Percentiles rank a stretch among this genome's conserved stretches.
Conservation (phyloP, 2,329 filamentous ascomycete species). For the Colletotrichum spaethianum region DNA sequence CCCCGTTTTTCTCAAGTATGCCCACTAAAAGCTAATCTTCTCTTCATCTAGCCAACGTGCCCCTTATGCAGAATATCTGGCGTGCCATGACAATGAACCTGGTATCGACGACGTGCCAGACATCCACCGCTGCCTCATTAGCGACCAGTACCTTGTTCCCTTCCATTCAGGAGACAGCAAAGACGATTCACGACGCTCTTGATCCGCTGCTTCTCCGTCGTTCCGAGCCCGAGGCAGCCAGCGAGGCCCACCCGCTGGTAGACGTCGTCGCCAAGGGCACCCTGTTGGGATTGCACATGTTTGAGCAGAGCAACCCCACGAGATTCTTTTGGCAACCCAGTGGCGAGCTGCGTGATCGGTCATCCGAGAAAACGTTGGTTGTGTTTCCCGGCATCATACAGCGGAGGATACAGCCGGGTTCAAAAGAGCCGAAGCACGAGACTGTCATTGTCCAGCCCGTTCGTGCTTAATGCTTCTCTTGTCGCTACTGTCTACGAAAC, state of each 20-base stretch:
- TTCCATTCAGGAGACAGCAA: too few relatives aligned
- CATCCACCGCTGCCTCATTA: neutral
- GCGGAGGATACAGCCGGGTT: neutral
- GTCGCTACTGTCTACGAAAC: neutral
- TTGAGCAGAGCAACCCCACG: conserved; percentile 5
- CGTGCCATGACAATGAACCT: conserved; percentile 4
- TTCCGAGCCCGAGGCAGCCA: neutral
- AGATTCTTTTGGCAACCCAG: neutral
- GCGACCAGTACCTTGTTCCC: neutral
- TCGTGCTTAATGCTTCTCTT: neutral
- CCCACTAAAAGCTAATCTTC: too few relatives aligned
- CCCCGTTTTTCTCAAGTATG: too few relatives aligned
- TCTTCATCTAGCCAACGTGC: neutral
- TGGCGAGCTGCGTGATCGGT: neutral
- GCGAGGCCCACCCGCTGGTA: neutral
- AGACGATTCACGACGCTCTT: too few relatives aligned
- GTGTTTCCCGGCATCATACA: conserved; percentile 6
- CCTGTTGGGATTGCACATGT: neutral
- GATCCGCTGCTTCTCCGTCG: neutral
- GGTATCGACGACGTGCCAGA: neutral
- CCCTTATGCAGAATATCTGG: conserved; percentile 1
- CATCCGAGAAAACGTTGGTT: neutral
- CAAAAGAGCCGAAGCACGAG: conserved; percentile 4
- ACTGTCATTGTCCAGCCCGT: neutral
- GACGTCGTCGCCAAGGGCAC: conserved; percentile 7